Percentiles rank a stretch among this genome's conserved stretches.
Conservation (phyloP, 2,329 filamentous ascomycete genomes). For the Zelopaecilomyces penicillatus region DNA sequence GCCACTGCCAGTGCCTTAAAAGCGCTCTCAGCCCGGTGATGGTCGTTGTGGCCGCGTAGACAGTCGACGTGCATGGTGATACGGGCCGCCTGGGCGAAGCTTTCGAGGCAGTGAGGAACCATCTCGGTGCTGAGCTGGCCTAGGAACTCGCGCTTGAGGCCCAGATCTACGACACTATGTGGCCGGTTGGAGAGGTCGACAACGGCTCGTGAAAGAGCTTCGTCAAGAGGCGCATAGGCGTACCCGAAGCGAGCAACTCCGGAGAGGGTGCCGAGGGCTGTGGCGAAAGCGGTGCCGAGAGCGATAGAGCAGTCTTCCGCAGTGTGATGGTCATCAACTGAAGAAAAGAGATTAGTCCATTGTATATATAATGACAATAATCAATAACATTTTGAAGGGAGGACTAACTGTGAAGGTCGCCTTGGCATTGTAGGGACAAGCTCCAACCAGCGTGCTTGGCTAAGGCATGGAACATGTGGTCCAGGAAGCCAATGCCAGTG, state of each 20-base stretch:
- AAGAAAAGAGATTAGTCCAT: background rate
- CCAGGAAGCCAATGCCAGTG: conserved; percentile 94
- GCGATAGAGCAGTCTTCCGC: conserved; percentile 93
- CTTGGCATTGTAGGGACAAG: conserved; percentile 70
- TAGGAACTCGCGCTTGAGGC: conserved; percentile 83
- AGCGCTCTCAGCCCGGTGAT: conserved; percentile 90
- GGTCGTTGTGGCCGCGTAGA: conserved; percentile 84
- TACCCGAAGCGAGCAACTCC: conserved; percentile 86
- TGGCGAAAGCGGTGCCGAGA: conserved; percentile 75
- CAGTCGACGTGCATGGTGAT: conserved; percentile 95
- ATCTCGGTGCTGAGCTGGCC: conserved; percentile 92
- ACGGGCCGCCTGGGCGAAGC: conserved; percentile 82
- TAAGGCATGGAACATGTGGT: conserved; percentile 97
- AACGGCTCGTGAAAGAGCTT: conserved; percentile 86
- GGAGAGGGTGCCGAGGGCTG: conserved; percentile 65
- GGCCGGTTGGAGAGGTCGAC: conserved; percentile 92
- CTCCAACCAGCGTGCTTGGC: conserved; percentile 96
- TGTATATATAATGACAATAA: background rate
- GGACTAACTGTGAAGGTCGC: conserved; percentile 78
- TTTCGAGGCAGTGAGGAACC: conserved; percentile 91
- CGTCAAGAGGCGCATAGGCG: conserved; percentile 89
- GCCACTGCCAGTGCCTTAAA: conserved; percentile 95
- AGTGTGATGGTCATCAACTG: conserved; percentile 97
- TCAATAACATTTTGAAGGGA: background rate
- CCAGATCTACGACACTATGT: conserved; percentile 74